Evolutionary conservation across 2,329 filamentous ascomycete genomes (phyloP).

Genomic region (Metarhizium humberi): DNA sequence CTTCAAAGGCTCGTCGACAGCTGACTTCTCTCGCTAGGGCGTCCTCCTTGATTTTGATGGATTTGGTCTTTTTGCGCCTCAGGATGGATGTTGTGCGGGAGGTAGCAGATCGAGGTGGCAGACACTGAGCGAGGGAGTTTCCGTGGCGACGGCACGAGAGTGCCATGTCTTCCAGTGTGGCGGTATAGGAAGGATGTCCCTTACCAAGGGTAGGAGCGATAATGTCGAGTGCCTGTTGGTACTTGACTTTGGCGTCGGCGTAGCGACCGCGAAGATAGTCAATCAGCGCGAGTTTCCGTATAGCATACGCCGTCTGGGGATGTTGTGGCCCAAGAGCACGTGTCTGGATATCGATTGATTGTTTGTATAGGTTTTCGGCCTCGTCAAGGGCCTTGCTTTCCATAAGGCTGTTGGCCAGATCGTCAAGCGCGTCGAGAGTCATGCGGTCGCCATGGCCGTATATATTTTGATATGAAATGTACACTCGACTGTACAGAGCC

Average conservation of each 20-base stretch:
- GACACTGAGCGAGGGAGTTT: not conserved
- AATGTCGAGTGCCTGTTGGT: conserved; percentile 13
- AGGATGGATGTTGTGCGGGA: not conserved
- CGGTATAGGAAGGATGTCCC: conserved; percentile 14
- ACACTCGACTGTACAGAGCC: conserved; percentile 14
- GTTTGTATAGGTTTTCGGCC: conserved; percentile 16
- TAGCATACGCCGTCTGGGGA: conserved; percentile 13
- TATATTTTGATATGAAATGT: conserved; percentile 16
- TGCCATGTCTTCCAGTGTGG: conserved; percentile 15
- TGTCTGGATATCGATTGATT: conserved; percentile 15
- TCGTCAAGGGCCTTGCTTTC: conserved; percentile 17
- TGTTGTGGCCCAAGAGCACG: conserved; percentile 13
- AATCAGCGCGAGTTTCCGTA: conserved; percentile 17
- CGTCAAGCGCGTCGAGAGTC: conserved; percentile 18
- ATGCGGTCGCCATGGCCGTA: conserved; percentile 17
- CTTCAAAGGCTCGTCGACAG: conserved; percentile 9
- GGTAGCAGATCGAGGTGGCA: not conserved
- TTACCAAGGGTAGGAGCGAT: conserved; percentile 13
- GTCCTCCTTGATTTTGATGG: conserved; percentile 5
- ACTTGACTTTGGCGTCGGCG: conserved; percentile 12
- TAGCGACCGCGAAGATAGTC: conserved; percentile 14
- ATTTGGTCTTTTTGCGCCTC: not conserved
- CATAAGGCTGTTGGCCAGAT: conserved; percentile 15
- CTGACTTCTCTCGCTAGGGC: conserved; percentile 7
- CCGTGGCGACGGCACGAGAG: conserved; percentile 5